Percentiles rank a stretch among this genome's conserved stretches.
phyloP scores from a whole-genome alignment of 1,284 basidiomycete species.

The Trichosporon sp. region DNA sequence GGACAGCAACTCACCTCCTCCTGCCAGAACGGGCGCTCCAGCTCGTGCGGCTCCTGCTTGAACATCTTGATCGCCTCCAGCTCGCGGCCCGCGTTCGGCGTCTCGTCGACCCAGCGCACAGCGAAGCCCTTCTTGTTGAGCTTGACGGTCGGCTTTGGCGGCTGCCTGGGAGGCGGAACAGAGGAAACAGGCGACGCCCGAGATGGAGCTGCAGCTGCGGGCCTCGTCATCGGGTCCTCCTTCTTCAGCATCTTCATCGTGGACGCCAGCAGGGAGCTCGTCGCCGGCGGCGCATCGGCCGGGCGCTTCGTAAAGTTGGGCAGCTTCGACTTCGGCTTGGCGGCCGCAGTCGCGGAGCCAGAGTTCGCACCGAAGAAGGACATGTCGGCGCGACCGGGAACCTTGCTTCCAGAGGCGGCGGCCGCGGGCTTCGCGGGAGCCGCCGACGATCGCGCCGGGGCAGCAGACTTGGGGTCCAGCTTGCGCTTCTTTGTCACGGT shows the following conservation, averaged over 20 bases:
- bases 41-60: conserved; percentile 31
- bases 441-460: neutral
- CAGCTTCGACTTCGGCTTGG: conserved; percentile 27
- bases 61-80: conserved; percentile 31
- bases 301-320: conserved; percentile 29
- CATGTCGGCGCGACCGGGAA: conserved; percentile 22
- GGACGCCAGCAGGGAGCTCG: conserved; percentile 7
- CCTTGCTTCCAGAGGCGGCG: neutral
- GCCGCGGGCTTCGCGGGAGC: neutral
- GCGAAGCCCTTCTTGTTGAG: conserved; percentile 35
- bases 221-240: conserved; percentile 9
- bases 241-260: conserved; percentile 18
- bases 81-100: conserved; percentile 20
- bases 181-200: neutral
- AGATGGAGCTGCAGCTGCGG: neutral
- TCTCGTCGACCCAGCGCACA: conserved; percentile 34
- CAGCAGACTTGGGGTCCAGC: conserved; percentile 12
- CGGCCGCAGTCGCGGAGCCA: conserved; percentile 9
- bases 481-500: conserved; percentile 24
- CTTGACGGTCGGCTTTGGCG: conserved; percentile 17
- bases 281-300: neutral
- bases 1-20: conserved; percentile 13
- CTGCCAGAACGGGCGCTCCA: conserved; percentile 31
- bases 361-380: conserved; percentile 33
- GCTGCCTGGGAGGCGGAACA: neutral